Base-by-base conservation (phyloP, 179 eudicot genomes). In the Silene coronaria region DNA sequence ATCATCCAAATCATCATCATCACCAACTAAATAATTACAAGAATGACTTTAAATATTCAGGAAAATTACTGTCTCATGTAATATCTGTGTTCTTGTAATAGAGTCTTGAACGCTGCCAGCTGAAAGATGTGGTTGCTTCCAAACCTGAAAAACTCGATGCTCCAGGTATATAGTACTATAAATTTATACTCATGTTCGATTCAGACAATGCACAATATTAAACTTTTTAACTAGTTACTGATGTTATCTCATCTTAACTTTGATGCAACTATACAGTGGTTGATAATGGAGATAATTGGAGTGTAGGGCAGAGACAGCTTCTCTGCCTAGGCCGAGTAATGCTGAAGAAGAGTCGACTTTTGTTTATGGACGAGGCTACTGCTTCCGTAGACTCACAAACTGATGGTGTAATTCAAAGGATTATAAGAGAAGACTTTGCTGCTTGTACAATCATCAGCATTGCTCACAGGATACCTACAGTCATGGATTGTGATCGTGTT, bases 331-430 rank as follows among this genome's bases (percentile, higher is more conserved):
- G 97, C 65, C 75, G 98, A 73, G 93, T 94, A 24, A 88, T 94
- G 91, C 85, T 94, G 26, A 94, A 94, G 85, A 89, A 45, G 34
- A 92, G 97, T 82, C 78, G 90, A 58, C 82, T 94, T 21, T 62
- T 94, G 81, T 94, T 94, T 57, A 89, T 94, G 98, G 98, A 94
- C 32, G 98, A 94, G 82, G 98, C 98, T 10, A 94, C 98, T 5
- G 98, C 98, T 16, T 94, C 97, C 2, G 97, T 94, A 23, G 98
- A 94, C 88, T 92, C 97, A 8, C 96, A 90, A 67, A 92, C 97
- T 0, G 97, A 94, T 78, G 97, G 88, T n/a, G 91, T 90, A 63
- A 92, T 94, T 67, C 98, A 94, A 74, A 88, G 77, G 76, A 90
- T 94, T 71, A 92, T 92, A 60, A 74, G 97, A 53, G 97, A 90